These are phyloP conservation scores for Candida taoyuanica DNA, from an alignment of 805 yeast species.

Conservation along the genomic window DNA sequence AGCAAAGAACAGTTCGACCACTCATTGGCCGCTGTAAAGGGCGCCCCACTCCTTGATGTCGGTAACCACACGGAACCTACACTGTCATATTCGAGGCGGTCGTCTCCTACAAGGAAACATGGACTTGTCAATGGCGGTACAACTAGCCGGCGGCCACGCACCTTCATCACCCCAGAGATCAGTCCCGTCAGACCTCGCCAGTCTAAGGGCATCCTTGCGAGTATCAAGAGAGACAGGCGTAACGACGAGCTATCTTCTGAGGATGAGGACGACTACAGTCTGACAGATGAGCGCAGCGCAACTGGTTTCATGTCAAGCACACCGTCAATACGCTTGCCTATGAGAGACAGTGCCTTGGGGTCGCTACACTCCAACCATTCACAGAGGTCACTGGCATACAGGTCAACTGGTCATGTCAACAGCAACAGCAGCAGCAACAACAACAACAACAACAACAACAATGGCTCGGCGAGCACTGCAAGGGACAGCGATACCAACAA, in stretches of 20 bases:
- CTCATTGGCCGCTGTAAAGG: background rate
- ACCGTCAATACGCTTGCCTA: background rate
- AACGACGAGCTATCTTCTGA: background rate
- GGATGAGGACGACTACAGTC: background rate
- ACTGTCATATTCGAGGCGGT: background rate
- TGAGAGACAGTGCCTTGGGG: background rate
- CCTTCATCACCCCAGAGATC: constrained; percentile 12
- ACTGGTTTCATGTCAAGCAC: background rate
- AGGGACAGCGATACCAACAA: background rate
- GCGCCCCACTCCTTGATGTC: background rate
- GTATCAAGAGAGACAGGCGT: constrained; percentile 3
- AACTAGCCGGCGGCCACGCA: constrained; percentile 3
- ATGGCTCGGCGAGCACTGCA: too few relatives aligned
- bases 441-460: background rate
- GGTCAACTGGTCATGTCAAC: background rate
- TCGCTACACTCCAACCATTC: background rate
- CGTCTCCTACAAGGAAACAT: background rate
- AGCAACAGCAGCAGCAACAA: background rate
- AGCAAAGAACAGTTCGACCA: background rate
- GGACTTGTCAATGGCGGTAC: too few relatives aligned
- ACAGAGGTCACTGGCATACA: background rate
- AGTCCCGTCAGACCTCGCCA: constrained; percentile 7
- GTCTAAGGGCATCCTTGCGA: constrained; percentile 5
- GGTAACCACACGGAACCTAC: too few relatives aligned
- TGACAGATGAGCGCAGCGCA: background rate